Evolutionary conservation across 2,329 filamentous ascomycete species (phyloP).

Genomic region (Colletotrichum incanum): DNA sequence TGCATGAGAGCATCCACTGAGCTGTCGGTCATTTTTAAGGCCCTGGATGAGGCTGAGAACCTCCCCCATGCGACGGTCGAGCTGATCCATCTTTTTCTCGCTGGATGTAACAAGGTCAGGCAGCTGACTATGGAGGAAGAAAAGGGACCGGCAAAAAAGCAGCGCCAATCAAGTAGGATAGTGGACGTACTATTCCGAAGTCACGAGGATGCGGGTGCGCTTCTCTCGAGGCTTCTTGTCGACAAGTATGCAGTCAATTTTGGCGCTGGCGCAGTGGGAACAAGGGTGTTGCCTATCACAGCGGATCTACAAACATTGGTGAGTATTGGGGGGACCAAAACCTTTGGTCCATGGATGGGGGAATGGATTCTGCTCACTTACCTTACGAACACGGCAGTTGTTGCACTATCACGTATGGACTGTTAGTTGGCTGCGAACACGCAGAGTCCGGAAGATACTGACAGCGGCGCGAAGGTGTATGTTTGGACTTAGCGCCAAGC

Average conservation of each 20-base stretch:
- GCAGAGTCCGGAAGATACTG: constrained; percentile 2
- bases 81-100: constrained; percentile 56
- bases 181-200: constrained; percentile 54
- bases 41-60: constrained; percentile 52
- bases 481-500: not conserved
- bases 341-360: too few relatives aligned
- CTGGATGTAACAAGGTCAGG: constrained; percentile 43
- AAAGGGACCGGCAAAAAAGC: too few relatives aligned
- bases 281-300: constrained; percentile 55
- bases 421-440: constrained; percentile 50
- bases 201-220: constrained; percentile 53
- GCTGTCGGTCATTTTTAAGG: constrained; percentile 46
- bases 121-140: not conserved
- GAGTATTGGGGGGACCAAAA: not conserved
- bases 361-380: too few relatives aligned
- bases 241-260: constrained; percentile 52
- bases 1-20: constrained; percentile 4
- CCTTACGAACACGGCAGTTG: too few relatives aligned
- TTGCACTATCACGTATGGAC: constrained; percentile 16
- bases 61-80: constrained; percentile 53
- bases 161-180: not conserved
- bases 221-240: constrained; percentile 52
- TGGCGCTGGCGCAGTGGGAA: constrained; percentile 52
- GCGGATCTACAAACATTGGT: constrained; percentile 48
- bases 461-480: constrained; percentile 3